These are phyloP conservation scores for Aspergillus wentii DNA, from an alignment of 495 filamentous ascomycete species.

Conservation along the genomic window DNA sequence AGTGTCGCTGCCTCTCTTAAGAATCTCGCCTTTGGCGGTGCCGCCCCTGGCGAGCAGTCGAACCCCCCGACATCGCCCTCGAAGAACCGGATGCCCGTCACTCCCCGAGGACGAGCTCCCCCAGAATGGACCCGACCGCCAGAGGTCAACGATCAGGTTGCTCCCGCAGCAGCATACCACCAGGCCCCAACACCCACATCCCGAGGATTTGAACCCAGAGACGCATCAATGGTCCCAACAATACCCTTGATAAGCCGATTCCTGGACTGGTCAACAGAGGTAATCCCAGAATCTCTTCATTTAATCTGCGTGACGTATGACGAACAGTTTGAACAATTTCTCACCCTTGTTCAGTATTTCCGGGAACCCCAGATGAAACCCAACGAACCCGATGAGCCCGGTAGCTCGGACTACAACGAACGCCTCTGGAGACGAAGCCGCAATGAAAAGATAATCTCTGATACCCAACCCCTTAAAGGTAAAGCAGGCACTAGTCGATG, in stretches of 20 bases:
- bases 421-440: slow-evolving; percentile 88
- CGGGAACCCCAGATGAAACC: slow-evolving; percentile 98
- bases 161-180: slow-evolving; percentile 66
- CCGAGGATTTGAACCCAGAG: slow-evolving; percentile 61
- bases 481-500: slow-evolving; percentile 78
- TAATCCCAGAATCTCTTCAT: slow-evolving; percentile 28
- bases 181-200: slow-evolving; percentile 71
- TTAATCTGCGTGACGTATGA: slow-evolving; percentile 10
- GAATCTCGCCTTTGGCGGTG: slow-evolving; percentile 57
- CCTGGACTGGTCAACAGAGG: slow-evolving; percentile 91
- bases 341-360: slow-evolving; percentile 65
- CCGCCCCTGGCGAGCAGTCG: slow-evolving; percentile 25
- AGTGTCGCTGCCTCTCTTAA: slow-evolving; percentile 71
- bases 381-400: slow-evolving; percentile 91
- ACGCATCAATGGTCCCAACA: slow-evolving; percentile 45
- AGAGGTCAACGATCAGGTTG: slow-evolving; percentile 69
- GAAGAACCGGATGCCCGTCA: slow-evolving; percentile 39
- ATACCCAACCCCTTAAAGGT: slow-evolving; percentile 89
- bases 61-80: slow-evolving; percentile 27
- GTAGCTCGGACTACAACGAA: slow-evolving; percentile 94
- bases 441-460: slow-evolving; percentile 85
- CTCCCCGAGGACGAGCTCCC: slow-evolving; percentile 53
- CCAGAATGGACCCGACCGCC: slow-evolving; percentile 71
- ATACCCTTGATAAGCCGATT: slow-evolving; percentile 80
- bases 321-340: slow-evolving; percentile 16